Evolutionary conservation across 306 rosid genomes (phyloP).

Genomic region (Trifolium repens): DNA sequence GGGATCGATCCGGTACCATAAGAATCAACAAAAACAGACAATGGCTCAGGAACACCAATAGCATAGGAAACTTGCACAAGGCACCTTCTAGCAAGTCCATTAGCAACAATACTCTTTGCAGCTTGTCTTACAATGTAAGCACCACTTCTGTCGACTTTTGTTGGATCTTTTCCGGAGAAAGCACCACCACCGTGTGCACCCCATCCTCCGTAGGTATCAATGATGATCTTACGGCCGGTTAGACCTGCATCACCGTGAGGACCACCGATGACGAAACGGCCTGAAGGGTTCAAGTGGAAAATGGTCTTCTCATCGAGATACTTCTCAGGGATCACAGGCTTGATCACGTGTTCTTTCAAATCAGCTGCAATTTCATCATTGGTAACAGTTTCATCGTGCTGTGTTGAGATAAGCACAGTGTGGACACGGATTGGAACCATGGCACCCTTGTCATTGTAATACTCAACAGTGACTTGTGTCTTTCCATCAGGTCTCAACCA

Average conservation of each 20-base stretch:
- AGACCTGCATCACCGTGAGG: constrained; percentile 60
- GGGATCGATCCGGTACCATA: constrained; percentile 54
- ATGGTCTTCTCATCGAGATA: constrained; percentile 57
- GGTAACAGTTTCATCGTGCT: constrained; percentile 56
- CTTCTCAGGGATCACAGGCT: constrained; percentile 56
- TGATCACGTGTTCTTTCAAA: constrained; percentile 54
- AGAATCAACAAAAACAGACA: constrained; percentile 54
- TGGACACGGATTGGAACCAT: constrained; percentile 53
- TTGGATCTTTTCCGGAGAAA: constrained; percentile 56
- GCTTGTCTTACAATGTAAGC: constrained; percentile 57
- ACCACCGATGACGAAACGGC: constrained; percentile 56
- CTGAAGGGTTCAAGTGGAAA: constrained; percentile 54
- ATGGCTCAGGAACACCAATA: constrained; percentile 63
- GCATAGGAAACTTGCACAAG: constrained; percentile 60
- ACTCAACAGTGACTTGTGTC: constrained; percentile 57
- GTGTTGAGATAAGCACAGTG: constrained; percentile 54
- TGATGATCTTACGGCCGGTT: constrained; percentile 57
- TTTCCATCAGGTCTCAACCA: constrained; percentile 61
- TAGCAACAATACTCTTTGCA: constrained; percentile 53
- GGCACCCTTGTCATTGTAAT: constrained; percentile 56
- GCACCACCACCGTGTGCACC: constrained; percentile 62
- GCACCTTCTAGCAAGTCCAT: constrained; percentile 51
- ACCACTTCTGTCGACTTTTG: constrained; percentile 55
- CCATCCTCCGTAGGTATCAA: constrained; percentile 54
- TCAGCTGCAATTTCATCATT: constrained; percentile 55